These are phyloP conservation scores for Ophiocordyceps camponoti-floridani DNA, from an alignment of 2,329 filamentous ascomycete genomes.

Conservation along the genomic window DNA sequence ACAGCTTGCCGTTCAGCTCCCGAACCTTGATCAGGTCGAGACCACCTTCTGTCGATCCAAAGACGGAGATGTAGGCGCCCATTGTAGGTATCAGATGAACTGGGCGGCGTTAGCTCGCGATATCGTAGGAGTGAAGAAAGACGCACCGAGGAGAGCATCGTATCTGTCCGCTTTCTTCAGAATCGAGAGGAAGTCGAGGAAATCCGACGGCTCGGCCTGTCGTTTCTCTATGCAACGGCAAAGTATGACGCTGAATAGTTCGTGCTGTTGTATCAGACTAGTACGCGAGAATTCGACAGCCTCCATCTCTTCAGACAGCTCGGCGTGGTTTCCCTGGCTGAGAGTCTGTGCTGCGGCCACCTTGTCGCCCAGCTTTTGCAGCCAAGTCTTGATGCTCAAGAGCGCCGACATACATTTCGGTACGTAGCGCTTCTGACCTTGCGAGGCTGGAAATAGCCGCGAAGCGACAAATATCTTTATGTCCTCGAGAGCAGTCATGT, in stretches of 20 bases:
- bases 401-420: conserved; percentile 61
- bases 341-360: conserved; percentile 59
- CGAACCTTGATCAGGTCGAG: conserved; percentile 51
- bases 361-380: conserved; percentile 60
- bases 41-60: conserved; percentile 60
- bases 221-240: conserved; percentile 61
- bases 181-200: conserved; percentile 49
- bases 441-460: conserved; percentile 12
- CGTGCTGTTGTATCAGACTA: conserved; percentile 77
- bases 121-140: background rate
- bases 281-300: conserved; percentile 63
- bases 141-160: conserved; percentile 40
- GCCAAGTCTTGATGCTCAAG: conserved; percentile 57
- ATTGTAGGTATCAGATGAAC: conserved; percentile 74
- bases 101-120: conserved; percentile 2
- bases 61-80: conserved; percentile 57
- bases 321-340: conserved; percentile 37
- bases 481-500: conserved; percentile 12
- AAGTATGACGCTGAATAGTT: conserved; percentile 67
- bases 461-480: conserved; percentile 17
- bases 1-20: conserved; percentile 50
- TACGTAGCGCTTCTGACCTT: conserved; percentile 42
- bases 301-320: conserved; percentile 47
- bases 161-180: conserved; percentile 60
- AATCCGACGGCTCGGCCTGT: conserved; percentile 53